phyloP scores from a whole-genome alignment of 192 early-diverging fungal species.

The Paraglomus brasilianum region DNA sequence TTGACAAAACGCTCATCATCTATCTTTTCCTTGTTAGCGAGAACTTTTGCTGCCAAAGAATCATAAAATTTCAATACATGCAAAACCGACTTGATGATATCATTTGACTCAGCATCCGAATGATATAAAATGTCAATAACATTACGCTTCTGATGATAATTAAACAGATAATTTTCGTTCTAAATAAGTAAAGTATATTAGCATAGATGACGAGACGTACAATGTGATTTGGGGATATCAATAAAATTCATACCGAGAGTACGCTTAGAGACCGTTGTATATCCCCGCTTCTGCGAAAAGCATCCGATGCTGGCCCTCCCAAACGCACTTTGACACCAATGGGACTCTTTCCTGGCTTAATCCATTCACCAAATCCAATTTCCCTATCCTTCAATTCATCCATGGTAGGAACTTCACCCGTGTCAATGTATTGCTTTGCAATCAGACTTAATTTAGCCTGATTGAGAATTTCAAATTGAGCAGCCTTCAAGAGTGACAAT shows the following conservation, averaged over 20 bases:
- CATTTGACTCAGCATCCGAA: constrained; percentile 49
- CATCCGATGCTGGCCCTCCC: constrained; percentile 45
- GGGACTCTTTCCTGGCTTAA: constrained; percentile 36
- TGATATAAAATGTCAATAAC: constrained; percentile 50
- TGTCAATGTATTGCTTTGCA: constrained; percentile 47
- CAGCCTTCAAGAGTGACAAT: constrained; percentile 51
- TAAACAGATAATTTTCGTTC: constrained; percentile 64
- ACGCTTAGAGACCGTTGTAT: constrained; percentile 41
- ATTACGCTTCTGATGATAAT: constrained; percentile 36
- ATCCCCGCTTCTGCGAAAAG: constrained; percentile 43
- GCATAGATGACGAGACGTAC: not conserved
- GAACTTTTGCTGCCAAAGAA: constrained; percentile 12
- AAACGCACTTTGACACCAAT: constrained; percentile 45
- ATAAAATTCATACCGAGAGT: constrained; percentile 37
- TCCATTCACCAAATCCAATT: constrained; percentile 65
- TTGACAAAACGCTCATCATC: not conserved
- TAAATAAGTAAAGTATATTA: constrained; percentile 18
- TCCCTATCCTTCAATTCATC: constrained; percentile 42
- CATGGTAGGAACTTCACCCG: constrained; percentile 44
- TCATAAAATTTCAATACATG: constrained; percentile 52
- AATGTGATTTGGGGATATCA: not conserved
- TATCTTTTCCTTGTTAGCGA: not conserved
- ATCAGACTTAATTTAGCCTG: constrained; percentile 59
- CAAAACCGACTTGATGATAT: constrained; percentile 60
- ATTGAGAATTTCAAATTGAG: constrained; percentile 67